Evolutionary conservation across 768 basidiomycete species (phyloP).

Genomic region (Mycena polygramma): DNA sequence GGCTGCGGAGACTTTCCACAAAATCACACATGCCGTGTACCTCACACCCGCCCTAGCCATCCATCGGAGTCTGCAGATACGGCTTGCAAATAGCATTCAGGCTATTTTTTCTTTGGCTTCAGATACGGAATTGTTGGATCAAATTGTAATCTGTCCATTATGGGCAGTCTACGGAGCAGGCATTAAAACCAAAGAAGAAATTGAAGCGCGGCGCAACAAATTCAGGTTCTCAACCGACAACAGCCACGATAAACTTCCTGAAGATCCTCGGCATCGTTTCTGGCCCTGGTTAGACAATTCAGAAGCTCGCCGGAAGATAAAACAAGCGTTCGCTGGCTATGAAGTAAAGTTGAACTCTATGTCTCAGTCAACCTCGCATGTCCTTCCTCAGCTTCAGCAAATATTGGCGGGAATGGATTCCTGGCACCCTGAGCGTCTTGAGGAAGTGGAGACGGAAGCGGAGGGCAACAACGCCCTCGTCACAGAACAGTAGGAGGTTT

Average conservation of each 20-base stretch:
- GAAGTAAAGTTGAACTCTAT: neutral
- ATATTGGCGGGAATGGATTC: neutral
- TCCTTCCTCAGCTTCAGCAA: neutral
- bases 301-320: neutral
- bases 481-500: no score
- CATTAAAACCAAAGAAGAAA: no score
- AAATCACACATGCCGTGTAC: neutral
- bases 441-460: no score
- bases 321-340: neutral
- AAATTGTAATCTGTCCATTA: neutral
- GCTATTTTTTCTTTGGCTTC: neutral
- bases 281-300: slow-evolving; percentile 1
- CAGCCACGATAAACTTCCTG: neutral
- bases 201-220: no score
- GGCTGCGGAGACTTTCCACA: neutral
- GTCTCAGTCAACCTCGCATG: neutral
- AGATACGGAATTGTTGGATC: neutral
- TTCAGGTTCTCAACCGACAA: no score
- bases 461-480: no score
- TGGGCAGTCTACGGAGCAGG: neutral
- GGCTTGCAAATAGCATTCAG: neutral
- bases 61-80: neutral
- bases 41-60: neutral
- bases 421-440: neutral
- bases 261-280: neutral